Evolutionary conservation across 2,329 filamentous ascomycete genomes (phyloP), one percentile per base, ranked within the genome.

Genomic region (Keithomyces neogunnii): DNA sequence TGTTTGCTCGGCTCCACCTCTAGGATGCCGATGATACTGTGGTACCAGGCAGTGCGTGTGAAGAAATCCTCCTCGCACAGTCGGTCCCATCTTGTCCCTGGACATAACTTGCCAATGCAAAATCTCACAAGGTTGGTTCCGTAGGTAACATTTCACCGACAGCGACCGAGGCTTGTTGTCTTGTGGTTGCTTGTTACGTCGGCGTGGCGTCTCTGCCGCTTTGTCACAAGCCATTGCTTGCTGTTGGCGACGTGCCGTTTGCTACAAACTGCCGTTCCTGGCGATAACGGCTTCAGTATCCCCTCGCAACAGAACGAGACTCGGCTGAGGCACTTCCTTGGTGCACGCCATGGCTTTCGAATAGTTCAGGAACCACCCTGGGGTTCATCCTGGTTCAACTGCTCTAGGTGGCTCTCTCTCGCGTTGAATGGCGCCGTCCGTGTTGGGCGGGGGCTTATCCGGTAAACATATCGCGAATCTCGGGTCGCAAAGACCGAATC

Each of bases 121-220:
- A 19, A 5, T 45, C 42, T 45, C 31, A 6, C 30, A 19, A 19
- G 19, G 26, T 39, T 39, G 46, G 32, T 36, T 30, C 40, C n/a
- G 32, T 48, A 42, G 40, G 46, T 52, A 40, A 49, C 46, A 52
- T 33, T 49, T 45, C 50, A 40, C 50, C 50, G 50, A 52, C 50
- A 19, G 5, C 39, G 36, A 33, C 50, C 50, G 50, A 52, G 46
- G 26, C 13, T 39, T 48, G 46, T 4, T 40, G 6, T 5, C 33
- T 35, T 26, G 31, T 44, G 30, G 32, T 38, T 9, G 10, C 31
- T 8, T 47, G 26, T 47, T 33, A 33, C 10, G 6, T 35, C 19
- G 26, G 45, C n/a, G 19, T 42, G 39, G 19, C 39, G 19, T n/a
- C n/a, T 42, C n/a, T 42, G 26, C 39, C 39, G 6, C 10, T 10